Conservation (phyloP, 805 yeast genomes). For the Hanseniaspora nectarophila region DNA sequence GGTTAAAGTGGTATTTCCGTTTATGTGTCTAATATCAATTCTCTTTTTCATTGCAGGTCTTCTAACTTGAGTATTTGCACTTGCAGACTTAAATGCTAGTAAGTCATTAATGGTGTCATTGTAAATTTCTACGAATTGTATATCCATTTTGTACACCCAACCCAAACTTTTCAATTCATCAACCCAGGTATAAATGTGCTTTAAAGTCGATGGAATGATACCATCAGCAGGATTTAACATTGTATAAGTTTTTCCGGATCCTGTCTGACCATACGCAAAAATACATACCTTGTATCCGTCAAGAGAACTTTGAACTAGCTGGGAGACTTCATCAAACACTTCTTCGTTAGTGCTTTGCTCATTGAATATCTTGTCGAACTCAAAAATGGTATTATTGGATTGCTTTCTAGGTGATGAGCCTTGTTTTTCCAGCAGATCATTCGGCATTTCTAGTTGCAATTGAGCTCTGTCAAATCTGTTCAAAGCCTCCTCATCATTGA, state of each 20-base stretch:
- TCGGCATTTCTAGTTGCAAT: slow-evolving; percentile 2
- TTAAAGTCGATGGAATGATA: slow-evolving; percentile 65
- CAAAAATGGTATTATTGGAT: slow-evolving; percentile 31
- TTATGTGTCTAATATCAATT: slow-evolving; percentile 64
- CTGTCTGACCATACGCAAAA: slow-evolving; percentile 95
- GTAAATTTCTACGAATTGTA: slow-evolving; percentile 81
- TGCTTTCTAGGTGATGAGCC: neutral
- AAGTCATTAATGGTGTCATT: slow-evolving; percentile 72
- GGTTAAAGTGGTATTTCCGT: slow-evolving; percentile 45
- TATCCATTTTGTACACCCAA: slow-evolving; percentile 51
- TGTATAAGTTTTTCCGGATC: slow-evolving; percentile 87
- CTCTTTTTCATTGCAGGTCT: slow-evolving; percentile 26
- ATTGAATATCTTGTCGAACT: slow-evolving; percentile 69
- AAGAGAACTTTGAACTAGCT: slow-evolving; percentile 68
- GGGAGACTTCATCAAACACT: slow-evolving; percentile 75
- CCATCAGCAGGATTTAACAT: slow-evolving; percentile 69
- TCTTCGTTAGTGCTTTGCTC: slow-evolving; percentile 42
- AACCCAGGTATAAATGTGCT: slow-evolving; percentile 53
- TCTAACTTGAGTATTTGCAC: slow-evolving; percentile 1
- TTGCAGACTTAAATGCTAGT: slow-evolving; percentile 23
- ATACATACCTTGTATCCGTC: slow-evolving; percentile 90
- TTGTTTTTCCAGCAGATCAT: neutral
- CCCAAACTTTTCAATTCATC: slow-evolving; percentile 39
- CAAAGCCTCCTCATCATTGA: slow-evolving; percentile 8
- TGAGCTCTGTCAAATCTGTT: slow-evolving; percentile 8